Conservation (phyloP, 1,284 basidiomycete species). For the Apiotrichum laibachii region DNA sequence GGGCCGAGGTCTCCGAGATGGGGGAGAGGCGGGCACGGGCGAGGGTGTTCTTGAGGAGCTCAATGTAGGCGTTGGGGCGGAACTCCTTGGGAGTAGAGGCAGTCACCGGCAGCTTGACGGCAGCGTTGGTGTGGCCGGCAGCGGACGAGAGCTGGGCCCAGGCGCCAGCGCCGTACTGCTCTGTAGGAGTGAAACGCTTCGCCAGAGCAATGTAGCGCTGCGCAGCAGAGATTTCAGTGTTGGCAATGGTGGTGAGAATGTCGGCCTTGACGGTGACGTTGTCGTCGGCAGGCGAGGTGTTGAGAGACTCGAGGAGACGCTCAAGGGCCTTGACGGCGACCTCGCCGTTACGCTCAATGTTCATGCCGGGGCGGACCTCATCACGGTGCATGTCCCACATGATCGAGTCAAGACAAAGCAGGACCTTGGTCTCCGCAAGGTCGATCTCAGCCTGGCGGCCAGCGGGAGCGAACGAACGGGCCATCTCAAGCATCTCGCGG, state of each 20-base stretch:
- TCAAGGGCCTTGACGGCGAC: conserved; percentile 35
- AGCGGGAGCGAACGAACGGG: conserved; percentile 22
- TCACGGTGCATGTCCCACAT: conserved; percentile 40
- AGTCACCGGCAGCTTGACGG: conserved; percentile 32
- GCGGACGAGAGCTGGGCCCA: conserved; percentile 40
- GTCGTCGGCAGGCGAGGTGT: conserved; percentile 26
- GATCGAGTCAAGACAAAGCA: conserved; percentile 40
- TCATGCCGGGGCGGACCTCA: conserved; percentile 28
- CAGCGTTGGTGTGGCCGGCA: conserved; percentile 31
- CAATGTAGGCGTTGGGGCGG: conserved; percentile 35
- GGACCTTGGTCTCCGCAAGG: conserved; percentile 41
- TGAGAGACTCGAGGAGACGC: conserved; percentile 31
- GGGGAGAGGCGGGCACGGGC: conserved; percentile 32
- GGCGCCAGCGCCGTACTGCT: conserved; percentile 25
- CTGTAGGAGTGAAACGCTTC: conserved; percentile 20
- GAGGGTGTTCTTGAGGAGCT: conserved; percentile 34
- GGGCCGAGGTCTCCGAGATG: conserved; percentile 38
- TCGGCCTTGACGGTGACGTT: conserved; percentile 36
- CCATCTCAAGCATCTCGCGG: conserved; percentile 32
- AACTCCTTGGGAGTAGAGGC: conserved; percentile 35
- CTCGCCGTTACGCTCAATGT: conserved; percentile 32
- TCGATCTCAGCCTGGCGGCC: conserved; percentile 44
- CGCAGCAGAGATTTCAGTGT: conserved; percentile 35
- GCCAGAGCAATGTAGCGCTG: conserved; percentile 32
- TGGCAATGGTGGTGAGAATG: conserved; percentile 38